A percentile compares a stretch with the other conserved stretches of the same genome.
phyloP scores from a whole-genome alignment of 75 land plant species.

The Pinus taeda region DNA sequence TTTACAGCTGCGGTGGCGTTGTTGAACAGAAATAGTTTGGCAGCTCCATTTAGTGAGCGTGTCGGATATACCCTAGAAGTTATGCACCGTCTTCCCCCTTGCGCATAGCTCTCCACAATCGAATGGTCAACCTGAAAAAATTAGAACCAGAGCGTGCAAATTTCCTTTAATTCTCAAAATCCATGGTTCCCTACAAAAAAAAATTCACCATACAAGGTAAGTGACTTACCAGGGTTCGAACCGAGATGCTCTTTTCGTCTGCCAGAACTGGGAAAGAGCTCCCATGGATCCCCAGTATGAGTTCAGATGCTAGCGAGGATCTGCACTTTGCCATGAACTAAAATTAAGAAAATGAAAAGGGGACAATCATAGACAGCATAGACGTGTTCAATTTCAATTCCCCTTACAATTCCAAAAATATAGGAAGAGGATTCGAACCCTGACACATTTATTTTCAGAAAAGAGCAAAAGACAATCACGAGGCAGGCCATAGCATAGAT shows the following conservation, averaged over 20 bases:
- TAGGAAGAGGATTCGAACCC: not conserved
- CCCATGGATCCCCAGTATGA: constrained; percentile 55
- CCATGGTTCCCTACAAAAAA: not conserved
- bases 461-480: not conserved
- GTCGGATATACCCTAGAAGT: constrained; percentile 91
- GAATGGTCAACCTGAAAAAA: constrained; percentile 84
- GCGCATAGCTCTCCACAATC: constrained; percentile 84
- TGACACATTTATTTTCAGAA: not conserved
- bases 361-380: not conserved
- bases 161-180: not conserved
- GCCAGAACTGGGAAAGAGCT: constrained; percentile 56
- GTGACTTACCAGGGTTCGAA: constrained; percentile 67
- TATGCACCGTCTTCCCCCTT: constrained; percentile 71
- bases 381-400: too few relatives aligned
- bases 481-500: too few relatives aligned
- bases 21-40: constrained; percentile 78
- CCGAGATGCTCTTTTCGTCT: constrained; percentile 45
- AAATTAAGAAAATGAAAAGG: not conserved
- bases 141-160: not conserved
- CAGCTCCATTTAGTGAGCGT: constrained; percentile 52
- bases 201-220: not conserved
- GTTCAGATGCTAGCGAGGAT: constrained; percentile 57
- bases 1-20: constrained; percentile 68
- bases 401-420: too few relatives aligned
- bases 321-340: constrained; percentile 23